A percentile compares a stretch with the other conserved stretches of the same genome.
Conservation (phyloP, 2,329 filamentous ascomycete species). For the Alternaria solani region DNA sequence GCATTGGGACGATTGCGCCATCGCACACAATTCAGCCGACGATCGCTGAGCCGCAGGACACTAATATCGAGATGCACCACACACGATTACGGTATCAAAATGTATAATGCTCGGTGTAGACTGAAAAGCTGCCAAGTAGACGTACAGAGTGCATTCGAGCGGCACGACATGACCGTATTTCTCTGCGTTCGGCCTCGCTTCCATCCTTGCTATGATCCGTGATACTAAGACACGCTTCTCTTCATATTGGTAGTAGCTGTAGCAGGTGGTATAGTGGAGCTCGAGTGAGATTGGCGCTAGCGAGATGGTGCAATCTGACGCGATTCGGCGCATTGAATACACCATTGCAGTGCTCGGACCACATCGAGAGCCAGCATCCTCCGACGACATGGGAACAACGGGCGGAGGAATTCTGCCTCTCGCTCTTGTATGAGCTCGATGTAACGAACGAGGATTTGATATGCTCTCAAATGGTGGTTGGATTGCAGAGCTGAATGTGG, state of each 20-base stretch:
- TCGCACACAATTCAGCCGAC: conserved; percentile 45
- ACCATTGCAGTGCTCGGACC: conserved; percentile 17
- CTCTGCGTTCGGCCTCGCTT: not conserved
- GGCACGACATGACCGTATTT: not conserved
- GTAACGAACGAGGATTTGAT: not conserved
- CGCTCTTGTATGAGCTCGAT: not conserved
- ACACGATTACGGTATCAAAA: not conserved
- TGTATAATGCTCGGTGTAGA: not conserved
- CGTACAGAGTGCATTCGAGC: not conserved
- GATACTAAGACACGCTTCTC: not conserved
- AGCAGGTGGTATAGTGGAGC: conserved; percentile 17
- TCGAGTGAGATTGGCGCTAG: conserved; percentile 22
- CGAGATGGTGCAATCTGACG: conserved; percentile 29
- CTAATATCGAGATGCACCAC: conserved; percentile 11
- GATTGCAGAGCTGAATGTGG: not conserved
- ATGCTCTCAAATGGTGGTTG: not conserved
- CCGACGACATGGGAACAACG: not conserved
- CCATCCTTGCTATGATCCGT: not conserved
- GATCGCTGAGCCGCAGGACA: conserved; percentile 9
- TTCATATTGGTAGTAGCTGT: not conserved
- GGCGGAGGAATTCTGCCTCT: not conserved
- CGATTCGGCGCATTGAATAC: conserved; percentile 20
- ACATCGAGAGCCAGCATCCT: not conserved
- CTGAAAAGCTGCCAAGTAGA: not conserved
- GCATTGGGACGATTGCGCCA: conserved; percentile 39